Evolutionary conservation across 2,329 filamentous ascomycete species (phyloP), one percentile per base, ranked within the genome.

Genomic region (Neofusicoccum kwambonambiense): DNA sequence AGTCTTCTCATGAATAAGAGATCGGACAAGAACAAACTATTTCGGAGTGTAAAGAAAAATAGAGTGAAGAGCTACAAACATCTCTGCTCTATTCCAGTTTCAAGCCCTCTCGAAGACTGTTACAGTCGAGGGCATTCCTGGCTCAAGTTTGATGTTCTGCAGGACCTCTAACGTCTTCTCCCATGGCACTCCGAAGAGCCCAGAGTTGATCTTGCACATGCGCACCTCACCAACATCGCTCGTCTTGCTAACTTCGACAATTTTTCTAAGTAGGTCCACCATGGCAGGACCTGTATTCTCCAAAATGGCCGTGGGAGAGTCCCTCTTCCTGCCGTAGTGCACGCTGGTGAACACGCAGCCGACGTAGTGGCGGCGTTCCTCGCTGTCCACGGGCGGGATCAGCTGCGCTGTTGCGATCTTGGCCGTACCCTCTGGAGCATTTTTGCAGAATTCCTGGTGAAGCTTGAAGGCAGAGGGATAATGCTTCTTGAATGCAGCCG

Each of bases 341-440:
- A 74, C 70, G 2, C 83, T 86, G 0, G 86, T 88, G 67, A 88
- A 88, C 0, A 89, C 72, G 67, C 86, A 88, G 0, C 83, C 82
- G 31, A 89, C 80, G 80, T 83, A 88, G 64, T 86, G 83, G 12
- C 74, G 72, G 22, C 57, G 62, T 12, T 67, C 73, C 39, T 79
- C 75, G 4, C 66, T 68, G 17, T 79, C 70, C 39, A 80, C 78
- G 0, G 85, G 84, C 3, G 82, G 79, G 31, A 88, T 87, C 2
- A 88, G 73, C 0, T 86, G 76, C 2, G 82, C 78, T 0, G 81
- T 85, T 1, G 84, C 84, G 0, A 75, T 70, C 0, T 75, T 72
- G 0, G 75, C 70, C 0, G 72, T 68, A 8, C 69, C 56, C 15
- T 70, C 70, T 1, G 68, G 67, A 37, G 66, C 52, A 49, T 74